phyloP scores from a whole-genome alignment of 305 asterid species.

The Lippia alba region DNA sequence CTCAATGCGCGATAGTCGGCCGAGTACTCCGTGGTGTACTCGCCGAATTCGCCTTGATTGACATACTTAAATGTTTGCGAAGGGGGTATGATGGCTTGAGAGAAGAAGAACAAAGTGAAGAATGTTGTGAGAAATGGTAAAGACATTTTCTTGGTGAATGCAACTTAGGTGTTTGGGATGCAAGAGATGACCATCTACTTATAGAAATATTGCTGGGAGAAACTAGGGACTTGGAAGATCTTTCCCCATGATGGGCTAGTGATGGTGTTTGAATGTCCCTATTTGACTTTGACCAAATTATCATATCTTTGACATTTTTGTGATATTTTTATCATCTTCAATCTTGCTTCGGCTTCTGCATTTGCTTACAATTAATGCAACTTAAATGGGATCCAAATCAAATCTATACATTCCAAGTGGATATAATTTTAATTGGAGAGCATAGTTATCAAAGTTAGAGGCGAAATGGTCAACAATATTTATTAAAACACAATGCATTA shows the following conservation, averaged over 20 bases:
- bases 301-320: too few relatives aligned
- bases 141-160: conserved; percentile 31
- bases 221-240: conserved; percentile 13
- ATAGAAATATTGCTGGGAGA: not conserved
- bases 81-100: conserved; percentile 45
- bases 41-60: conserved; percentile 49
- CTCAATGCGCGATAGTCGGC: conserved; percentile 37
- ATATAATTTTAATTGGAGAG: too few relatives aligned
- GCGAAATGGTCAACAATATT: too few relatives aligned
- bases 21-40: conserved; percentile 37
- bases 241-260: not conserved
- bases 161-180: not conserved
- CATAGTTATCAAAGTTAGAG: too few relatives aligned
- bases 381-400: too few relatives aligned
- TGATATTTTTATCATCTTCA: too few relatives aligned
- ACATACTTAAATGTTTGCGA: conserved; percentile 47
- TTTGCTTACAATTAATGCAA: too few relatives aligned
- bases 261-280: conserved; percentile 28
- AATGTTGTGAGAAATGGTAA: conserved; percentile 27
- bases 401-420: too few relatives aligned
- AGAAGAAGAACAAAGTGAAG: conserved; percentile 13
- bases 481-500: too few relatives aligned
- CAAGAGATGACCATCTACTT: conserved; percentile 19
- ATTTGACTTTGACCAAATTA: conserved; percentile 21
- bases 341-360: too few relatives aligned